Conservation (phyloP, 2,329 filamentous ascomycete genomes). For the Rhexocercosporidium sp. region DNA sequence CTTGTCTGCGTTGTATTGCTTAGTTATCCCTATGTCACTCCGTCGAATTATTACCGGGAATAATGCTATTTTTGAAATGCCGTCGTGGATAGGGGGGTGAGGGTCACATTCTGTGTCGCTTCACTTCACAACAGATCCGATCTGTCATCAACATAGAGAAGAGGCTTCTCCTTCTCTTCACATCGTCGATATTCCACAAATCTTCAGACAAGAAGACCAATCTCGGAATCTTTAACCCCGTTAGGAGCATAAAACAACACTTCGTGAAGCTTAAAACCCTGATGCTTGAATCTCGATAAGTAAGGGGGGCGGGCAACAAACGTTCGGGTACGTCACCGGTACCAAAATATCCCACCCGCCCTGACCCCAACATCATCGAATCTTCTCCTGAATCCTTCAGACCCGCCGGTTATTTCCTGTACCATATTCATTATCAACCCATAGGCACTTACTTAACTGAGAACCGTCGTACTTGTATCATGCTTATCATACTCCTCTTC, state of each 20-base stretch:
- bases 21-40: no score
- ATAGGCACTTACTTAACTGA: no score
- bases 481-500: no score
- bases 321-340: constrained; percentile 16
- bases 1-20: neutral
- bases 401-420: constrained; percentile 1
- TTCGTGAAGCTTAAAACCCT: neutral
- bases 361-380: neutral
- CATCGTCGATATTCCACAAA: neutral
- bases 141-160: neutral
- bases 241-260: neutral
- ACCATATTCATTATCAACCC: neutral
- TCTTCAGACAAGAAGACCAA: neutral
- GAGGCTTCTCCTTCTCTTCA: no score
- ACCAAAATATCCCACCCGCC: neutral
- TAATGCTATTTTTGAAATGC: constrained; percentile 1
- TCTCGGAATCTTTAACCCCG: neutral
- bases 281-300: neutral
- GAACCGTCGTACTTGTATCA: no score
- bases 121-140: neutral
- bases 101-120: neutral
- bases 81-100: neutral
- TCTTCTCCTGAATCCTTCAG: neutral
- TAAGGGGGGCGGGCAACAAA: neutral
- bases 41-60: neutral